Percentiles rank a stretch among this genome's conserved stretches.
phyloP scores from a whole-genome alignment of 805 yeast genomes.

The Saccharomycodes ludwigii region DNA sequence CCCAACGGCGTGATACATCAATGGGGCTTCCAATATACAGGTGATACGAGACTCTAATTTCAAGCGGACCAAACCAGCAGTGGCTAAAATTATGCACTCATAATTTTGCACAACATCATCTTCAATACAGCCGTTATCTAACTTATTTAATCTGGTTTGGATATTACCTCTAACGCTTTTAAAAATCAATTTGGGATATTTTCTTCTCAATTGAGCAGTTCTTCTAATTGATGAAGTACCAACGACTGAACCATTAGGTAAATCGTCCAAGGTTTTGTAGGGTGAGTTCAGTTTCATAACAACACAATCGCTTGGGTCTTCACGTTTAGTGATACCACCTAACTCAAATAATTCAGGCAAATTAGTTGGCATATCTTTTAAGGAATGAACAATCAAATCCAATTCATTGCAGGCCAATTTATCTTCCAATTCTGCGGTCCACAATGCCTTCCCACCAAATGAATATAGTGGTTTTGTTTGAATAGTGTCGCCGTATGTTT shows the following conservation, averaged over 20 bases:
- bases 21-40: conserved; percentile 52
- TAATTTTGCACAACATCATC: conserved; percentile 48
- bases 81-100: conserved; percentile 74
- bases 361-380: conserved; percentile 86
- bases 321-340: conserved; percentile 77
- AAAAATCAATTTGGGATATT: conserved; percentile 64
- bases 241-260: conserved; percentile 77
- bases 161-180: conserved; percentile 80
- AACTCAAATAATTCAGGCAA: conserved; percentile 83
- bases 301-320: conserved; percentile 89
- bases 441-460: conserved; percentile 90
- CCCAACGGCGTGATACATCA: conserved; percentile 95
- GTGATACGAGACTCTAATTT: conserved; percentile 70
- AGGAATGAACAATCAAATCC: conserved; percentile 85
- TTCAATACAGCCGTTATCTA: too few relatives aligned
- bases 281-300: conserved; percentile 57
- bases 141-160: conserved; percentile 68
- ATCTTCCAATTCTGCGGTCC: conserved; percentile 93
- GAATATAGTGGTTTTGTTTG: conserved; percentile 79
- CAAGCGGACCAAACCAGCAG: conserved; percentile 78
- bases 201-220: conserved; percentile 76
- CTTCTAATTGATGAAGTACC: conserved; percentile 94
- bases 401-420: conserved; percentile 56
- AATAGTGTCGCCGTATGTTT: conserved; percentile 84
- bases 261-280: conserved; percentile 52